Conservation (phyloP, 169 alveolate genomes). For the Miamiensis avidus region DNA sequence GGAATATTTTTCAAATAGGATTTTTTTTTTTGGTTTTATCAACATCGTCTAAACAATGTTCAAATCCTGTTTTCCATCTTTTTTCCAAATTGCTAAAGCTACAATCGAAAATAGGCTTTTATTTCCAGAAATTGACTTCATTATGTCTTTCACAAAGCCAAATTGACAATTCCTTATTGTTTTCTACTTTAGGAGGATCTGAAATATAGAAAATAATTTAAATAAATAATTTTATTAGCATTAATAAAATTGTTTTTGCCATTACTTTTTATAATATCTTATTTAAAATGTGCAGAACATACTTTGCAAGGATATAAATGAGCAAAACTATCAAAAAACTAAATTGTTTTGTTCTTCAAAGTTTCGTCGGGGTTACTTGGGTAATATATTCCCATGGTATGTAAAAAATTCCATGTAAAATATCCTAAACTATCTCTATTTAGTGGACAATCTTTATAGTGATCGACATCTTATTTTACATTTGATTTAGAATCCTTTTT, state of each 20-base stretch:
- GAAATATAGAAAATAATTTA: background rate
- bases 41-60: too few species aligned
- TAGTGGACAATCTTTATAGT: conserved; percentile 21
- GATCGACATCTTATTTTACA: background rate
- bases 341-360: conserved; percentile 20
- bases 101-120: conserved; percentile 26
- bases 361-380: conserved; percentile 33
- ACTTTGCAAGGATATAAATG: conserved; percentile 39
- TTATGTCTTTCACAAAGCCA: conserved; percentile 45
- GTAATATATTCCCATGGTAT: conserved; percentile 43
- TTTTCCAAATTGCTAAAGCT: conserved; percentile 27
- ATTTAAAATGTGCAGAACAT: conserved; percentile 28
- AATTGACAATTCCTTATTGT: conserved; percentile 13
- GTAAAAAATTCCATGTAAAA: conserved; percentile 43
- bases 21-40: too few species aligned
- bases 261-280: conserved; percentile 20
- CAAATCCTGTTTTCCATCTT: conserved; percentile 44
- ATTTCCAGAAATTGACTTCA: conserved; percentile 28
- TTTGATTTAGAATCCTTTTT: conserved; percentile 7
- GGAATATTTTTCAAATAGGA: too few species aligned
- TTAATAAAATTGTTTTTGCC: background rate
- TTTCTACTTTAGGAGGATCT: conserved; percentile 35
- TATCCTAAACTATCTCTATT: conserved; percentile 27
- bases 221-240: background rate
- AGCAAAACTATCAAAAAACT: conserved; percentile 27